Percentiles rank a stretch among this genome's conserved stretches.
These are phyloP conservation scores for Amanita exitialis DNA, from an alignment of 768 basidiomycete genomes.

Conservation along the genomic window DNA sequence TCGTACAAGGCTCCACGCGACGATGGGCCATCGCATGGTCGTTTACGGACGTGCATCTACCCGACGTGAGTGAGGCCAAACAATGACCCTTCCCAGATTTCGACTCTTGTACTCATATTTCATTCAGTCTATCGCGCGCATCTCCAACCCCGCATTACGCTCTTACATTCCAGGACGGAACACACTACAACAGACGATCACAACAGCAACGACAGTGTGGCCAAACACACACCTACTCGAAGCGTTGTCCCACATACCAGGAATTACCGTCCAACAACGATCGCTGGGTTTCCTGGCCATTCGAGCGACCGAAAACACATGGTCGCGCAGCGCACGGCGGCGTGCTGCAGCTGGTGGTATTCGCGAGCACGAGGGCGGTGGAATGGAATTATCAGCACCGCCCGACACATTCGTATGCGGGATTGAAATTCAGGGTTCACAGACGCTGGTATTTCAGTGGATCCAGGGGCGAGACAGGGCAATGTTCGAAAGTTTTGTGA, in stretches of 20 bases:
- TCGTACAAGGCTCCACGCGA: constrained; percentile 78
- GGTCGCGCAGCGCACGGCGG: constrained; percentile 7
- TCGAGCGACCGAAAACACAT: constrained; percentile 10
- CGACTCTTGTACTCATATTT: not conserved
- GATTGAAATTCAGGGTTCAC: constrained; percentile 11
- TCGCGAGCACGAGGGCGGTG: not conserved
- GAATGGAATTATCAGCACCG: not conserved
- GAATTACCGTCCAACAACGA: not conserved
- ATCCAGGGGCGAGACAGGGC: constrained; percentile 43
- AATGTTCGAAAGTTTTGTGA: constrained; percentile 52
- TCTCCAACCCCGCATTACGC: constrained; percentile 32
- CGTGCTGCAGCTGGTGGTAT: not conserved
- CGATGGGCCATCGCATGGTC: constrained; percentile 96
- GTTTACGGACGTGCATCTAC: constrained; percentile 47
- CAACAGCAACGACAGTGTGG: constrained; percentile 11
- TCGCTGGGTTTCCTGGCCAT: not conserved
- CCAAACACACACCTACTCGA: constrained; percentile 1
- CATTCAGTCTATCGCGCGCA: constrained; percentile 23
- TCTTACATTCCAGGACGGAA: constrained; percentile 50
- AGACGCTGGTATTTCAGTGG: constrained; percentile 47
- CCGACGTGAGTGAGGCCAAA: constrained; percentile 48
- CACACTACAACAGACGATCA: constrained; percentile 30
- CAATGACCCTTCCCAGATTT: not conserved
- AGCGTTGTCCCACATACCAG: not conserved
- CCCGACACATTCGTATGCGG: not conserved